Base-by-base conservation (phyloP, 495 filamentous ascomycete species). In the Tuber umbilicatum region DNA sequence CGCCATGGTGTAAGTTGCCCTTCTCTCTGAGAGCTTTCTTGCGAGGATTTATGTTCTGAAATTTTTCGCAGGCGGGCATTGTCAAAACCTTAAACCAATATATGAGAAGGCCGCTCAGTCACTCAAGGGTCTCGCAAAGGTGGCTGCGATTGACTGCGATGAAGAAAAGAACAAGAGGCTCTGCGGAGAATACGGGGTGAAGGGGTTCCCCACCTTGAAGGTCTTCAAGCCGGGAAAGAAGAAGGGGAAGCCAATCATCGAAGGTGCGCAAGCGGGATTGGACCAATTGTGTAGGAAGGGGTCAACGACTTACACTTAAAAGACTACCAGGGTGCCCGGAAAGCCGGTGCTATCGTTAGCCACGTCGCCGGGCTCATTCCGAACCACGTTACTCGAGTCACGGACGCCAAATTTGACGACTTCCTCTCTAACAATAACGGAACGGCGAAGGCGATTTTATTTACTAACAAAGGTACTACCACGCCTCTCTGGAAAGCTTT, bases 121-220 rank as follows among this genome's bases (percentile, higher is more conserved):
- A 77, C 90, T 99, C 69, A 89, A 91, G 27, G 96, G 95, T 12
- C 85, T 99, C 41, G 95, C 93, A 73, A 95, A 97, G 80, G 94
- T 98, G 41, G 96, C 92, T 19, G 95, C 95, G 43, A 87, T 99
- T 78, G 92, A 99, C 83, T 99, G 95, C 84, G 95, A 98, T 78
- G 94, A 97, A 39, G 96, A 98, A 60, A 86, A 86, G 71, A 99
- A 99, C 86, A 98, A 98, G 84, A 86, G 87, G 5, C 88, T 98
- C 79, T 99, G 95, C 83, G 89, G 92, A 55, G 84, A 85, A 71
- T 93, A 97, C 90, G 95, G 94, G 69, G 90, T 99, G 37, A 88
- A 97, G 85, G 95, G 95, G 64, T 99, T 97, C 86, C 95, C 95
- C 2, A 98, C 95, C 1, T 86, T 99, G 73, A 99, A 99, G 87